Conservation (phyloP, 2,329 filamentous ascomycete species). For the Chaetomium sp. region DNA sequence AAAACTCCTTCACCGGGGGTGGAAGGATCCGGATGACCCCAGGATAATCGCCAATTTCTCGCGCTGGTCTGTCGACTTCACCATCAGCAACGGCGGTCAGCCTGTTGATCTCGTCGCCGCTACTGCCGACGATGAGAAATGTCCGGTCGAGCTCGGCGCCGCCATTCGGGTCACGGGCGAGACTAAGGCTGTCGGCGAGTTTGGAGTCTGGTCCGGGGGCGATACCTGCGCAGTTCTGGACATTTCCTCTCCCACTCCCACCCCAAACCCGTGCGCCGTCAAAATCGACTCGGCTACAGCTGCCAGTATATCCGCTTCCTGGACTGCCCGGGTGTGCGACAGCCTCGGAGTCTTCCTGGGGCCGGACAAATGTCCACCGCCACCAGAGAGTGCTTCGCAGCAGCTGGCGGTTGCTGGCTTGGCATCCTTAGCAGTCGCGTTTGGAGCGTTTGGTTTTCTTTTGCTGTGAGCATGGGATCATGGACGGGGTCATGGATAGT, state of each 20-base stretch:
- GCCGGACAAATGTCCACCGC: background rate
- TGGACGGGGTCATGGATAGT: too few species aligned
- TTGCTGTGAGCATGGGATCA: background rate
- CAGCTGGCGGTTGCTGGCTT: background rate
- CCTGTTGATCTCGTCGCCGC: constrained; percentile 17
- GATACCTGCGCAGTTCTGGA: background rate
- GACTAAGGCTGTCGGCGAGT: too few species aligned
- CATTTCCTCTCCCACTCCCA: background rate
- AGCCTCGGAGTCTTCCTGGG: background rate
- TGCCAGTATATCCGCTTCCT: background rate
- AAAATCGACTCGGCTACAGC: background rate
- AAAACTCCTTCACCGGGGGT: too few species aligned
- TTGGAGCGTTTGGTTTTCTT: background rate
- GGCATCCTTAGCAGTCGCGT: background rate
- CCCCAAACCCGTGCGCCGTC: background rate
- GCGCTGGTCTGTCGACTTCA: background rate
- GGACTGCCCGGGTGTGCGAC: background rate
- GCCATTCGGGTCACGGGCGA: background rate
- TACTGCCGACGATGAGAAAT: constrained; percentile 10
- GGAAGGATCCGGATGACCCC: background rate
- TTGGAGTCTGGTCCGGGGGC: too few species aligned
- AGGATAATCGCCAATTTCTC: background rate
- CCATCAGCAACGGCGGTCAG: constrained; percentile 8
- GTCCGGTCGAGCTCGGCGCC: background rate
- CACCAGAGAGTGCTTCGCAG: background rate